Evolutionary conservation across 164 flowering plant genomes (phyloP).

Genomic region (Houttuynia cordata): DNA sequence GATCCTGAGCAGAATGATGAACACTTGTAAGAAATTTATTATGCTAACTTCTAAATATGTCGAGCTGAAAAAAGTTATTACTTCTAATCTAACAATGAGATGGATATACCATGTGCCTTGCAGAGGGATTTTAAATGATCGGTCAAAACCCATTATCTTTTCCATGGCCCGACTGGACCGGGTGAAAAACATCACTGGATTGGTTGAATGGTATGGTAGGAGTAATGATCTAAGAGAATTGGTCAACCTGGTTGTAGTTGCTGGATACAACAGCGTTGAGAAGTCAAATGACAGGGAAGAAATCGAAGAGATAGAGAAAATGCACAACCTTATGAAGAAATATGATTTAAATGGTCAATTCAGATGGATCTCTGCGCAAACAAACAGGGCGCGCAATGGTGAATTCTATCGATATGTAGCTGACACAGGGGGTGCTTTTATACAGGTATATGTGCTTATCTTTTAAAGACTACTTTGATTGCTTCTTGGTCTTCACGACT

Average conservation of each 20-base stretch:
- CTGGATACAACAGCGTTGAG: conserved; percentile 69
- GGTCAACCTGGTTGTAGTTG: conserved; percentile 75
- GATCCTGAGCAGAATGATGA: conserved; percentile 71
- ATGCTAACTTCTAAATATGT: background rate
- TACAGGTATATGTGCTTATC: conserved; percentile 45
- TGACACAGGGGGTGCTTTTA: conserved; percentile 78
- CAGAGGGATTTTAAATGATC: conserved; percentile 71
- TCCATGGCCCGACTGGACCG: conserved; percentile 96
- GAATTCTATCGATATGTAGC: conserved; percentile 93
- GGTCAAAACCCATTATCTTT: conserved; percentile 79
- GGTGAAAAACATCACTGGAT: conserved; percentile 88
- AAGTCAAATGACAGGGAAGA: conserved; percentile 89
- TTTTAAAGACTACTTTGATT: background rate
- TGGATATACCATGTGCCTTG: background rate
- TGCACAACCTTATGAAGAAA: conserved; percentile 64
- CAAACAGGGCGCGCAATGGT: conserved; percentile 80
- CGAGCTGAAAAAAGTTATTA: background rate
- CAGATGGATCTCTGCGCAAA: conserved; percentile 81
- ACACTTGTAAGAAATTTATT: conserved; percentile 46
- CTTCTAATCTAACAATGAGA: background rate
- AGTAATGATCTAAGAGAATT: conserved; percentile 50
- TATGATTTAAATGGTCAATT: conserved; percentile 72
- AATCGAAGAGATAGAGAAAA: conserved; percentile 81
- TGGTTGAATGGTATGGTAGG: conserved; percentile 76
- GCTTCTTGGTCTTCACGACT: background rate